Evolutionary conservation across 2,329 filamentous ascomycete genomes (phyloP).

Genomic region (Keithomyces neogunnii): DNA sequence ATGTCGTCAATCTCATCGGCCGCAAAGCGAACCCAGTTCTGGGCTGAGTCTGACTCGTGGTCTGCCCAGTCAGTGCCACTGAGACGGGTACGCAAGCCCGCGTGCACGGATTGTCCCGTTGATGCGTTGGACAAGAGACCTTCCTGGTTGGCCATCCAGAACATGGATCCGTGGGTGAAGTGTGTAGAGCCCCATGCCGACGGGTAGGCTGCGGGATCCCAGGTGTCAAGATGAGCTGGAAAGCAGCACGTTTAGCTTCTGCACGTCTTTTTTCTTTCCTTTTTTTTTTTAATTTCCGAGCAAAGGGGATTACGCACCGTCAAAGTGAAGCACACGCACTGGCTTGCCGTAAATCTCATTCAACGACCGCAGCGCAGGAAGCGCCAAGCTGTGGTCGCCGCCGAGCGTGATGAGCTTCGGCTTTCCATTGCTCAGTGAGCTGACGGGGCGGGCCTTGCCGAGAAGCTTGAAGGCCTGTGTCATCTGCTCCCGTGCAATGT

Average conservation of each 20-base stretch:
- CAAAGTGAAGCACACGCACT: slow-evolving; percentile 67
- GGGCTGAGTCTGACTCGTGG: slow-evolving; percentile 62
- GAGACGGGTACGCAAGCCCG: slow-evolving; percentile 71
- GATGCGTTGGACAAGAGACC: slow-evolving; percentile 65
- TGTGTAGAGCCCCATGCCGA: slow-evolving; percentile 57
- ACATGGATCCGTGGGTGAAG: slow-evolving; percentile 88
- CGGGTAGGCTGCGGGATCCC: slow-evolving; percentile 75
- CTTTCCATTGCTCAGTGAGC: slow-evolving; percentile 22
- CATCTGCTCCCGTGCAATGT: slow-evolving; percentile 75
- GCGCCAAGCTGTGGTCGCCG: slow-evolving; percentile 63
- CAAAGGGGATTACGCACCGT: slow-evolving; percentile 26
- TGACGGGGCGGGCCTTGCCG: slow-evolving; percentile 30
- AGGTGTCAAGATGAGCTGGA: slow-evolving; percentile 66
- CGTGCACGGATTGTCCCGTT: slow-evolving; percentile 68
- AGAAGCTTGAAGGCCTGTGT: slow-evolving; percentile 70
- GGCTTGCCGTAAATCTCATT: slow-evolving; percentile 52
- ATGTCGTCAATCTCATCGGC: slow-evolving; percentile 83
- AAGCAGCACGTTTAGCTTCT: too few species aligned
- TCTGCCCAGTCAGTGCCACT: slow-evolving; percentile 56
- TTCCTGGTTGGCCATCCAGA: slow-evolving; percentile 79
- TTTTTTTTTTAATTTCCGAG: too few species aligned
- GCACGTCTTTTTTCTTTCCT: too few species aligned
- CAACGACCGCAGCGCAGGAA: slow-evolving; percentile 61
- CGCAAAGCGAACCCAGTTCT: slow-evolving; percentile 72
- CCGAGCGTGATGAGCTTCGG: slow-evolving; percentile 61